Evolutionary conservation across 805 yeast species (phyloP), one percentile per base, ranked within the genome.

Genomic region (Yueomyces sinensis): DNA sequence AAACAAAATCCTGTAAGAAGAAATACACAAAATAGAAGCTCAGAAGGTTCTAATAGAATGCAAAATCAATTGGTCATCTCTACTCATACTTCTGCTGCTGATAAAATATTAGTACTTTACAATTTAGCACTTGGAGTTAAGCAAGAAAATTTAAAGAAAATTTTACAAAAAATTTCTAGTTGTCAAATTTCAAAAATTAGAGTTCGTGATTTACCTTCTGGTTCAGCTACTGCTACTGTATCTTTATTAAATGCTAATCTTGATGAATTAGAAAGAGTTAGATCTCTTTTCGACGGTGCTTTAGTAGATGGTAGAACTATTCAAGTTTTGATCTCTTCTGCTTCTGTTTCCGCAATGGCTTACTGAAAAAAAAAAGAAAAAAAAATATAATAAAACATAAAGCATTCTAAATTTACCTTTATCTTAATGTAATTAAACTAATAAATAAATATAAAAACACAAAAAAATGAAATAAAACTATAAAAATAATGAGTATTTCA

Each of bases 231-330:
- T 5, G 68, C 66, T 2, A 62, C 61, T 33, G 54, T 64, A 4
- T 45, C 48, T 37, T 52, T 62, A 37, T 37, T 37, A 2, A 45
- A 56, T 20, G 51, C 58, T 2, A 42, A 43, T 9, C 18, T 33
- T 2, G 36, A 44, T 1, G 44, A 43, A 13, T 46, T 69, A 19
- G 44, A 48, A 11, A 38, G 34, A 3, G 65, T 65, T 0, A 47
- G 48, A 14, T 39, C 41, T 15, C 39, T 48, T 27, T 54, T 70
- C 24, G 52, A 71, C 38, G 62, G 64, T 5, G 67, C 65, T 1
- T 39, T 54, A n/a, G 72, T 73, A 11, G 74, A 71, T 44, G 72
- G 72, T 13, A 50, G 67, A 32, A 52, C 53, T 2, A 40, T 68
- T 9, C 46, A 47, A 29, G 66, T 61, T 1, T 49, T 45, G 16